Conservation (phyloP, 768 basidiomycete genomes). For the Boletus vermiculosoides region DNA sequence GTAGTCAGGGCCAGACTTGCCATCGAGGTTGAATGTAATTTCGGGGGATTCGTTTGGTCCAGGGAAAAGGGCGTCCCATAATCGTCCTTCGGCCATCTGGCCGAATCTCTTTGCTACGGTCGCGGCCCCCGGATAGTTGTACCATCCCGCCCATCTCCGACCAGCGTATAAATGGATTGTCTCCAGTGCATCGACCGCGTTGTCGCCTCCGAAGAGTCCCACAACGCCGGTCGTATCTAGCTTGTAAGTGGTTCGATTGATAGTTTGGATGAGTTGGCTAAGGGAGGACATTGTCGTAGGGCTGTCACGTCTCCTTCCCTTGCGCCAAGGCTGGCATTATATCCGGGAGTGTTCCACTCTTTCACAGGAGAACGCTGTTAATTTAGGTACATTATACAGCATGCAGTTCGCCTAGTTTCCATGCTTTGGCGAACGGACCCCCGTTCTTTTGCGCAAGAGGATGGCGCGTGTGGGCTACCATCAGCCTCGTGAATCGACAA, state of each 20-base stretch:
- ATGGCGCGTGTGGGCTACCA: background rate
- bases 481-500: background rate
- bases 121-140: conserved; percentile 36
- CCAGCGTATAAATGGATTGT: conserved; percentile 33
- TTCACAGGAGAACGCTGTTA: background rate
- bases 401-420: background rate
- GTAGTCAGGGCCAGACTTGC: conserved; percentile 56
- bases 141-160: conserved; percentile 36
- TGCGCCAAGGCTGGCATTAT: conserved; percentile 4
- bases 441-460: background rate
- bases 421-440: background rate
- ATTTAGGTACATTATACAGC: background rate
- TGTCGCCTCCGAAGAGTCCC: conserved; percentile 35
- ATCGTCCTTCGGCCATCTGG: conserved; percentile 22
- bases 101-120: conserved; percentile 35
- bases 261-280: conserved; percentile 4
- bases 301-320: background rate
- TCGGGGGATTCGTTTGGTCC: conserved; percentile 29
- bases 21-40: conserved; percentile 28
- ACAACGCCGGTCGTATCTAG: conserved; percentile 31
- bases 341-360: background rate
- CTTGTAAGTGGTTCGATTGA: conserved; percentile 17
- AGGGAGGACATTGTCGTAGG: conserved; percentile 17
- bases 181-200: conserved; percentile 31
- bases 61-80: conserved; percentile 36